Percentiles rank a stretch among this genome's conserved stretches.
These are phyloP conservation scores for Rhynchospora tenuis DNA, from an alignment of 176 grass and related monocot genomes.

Conservation along the genomic window DNA sequence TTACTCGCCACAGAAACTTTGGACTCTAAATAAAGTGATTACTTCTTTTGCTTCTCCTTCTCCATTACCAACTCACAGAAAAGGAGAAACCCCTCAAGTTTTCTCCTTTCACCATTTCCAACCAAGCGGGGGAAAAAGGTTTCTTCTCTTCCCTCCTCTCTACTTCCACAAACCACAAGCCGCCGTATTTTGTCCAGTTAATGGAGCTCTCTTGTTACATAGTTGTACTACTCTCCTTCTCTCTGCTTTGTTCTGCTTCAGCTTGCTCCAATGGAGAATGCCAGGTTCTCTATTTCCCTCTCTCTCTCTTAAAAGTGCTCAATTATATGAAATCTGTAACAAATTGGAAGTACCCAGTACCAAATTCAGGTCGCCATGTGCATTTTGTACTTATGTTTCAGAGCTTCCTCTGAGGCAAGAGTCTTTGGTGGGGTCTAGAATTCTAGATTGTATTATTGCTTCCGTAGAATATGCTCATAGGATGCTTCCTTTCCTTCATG, in stretches of 20 bases:
- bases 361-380: not conserved
- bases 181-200: not conserved
- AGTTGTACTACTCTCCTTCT: slow-evolving; percentile 19
- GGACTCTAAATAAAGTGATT: not conserved
- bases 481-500: not conserved
- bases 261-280: slow-evolving; percentile 42
- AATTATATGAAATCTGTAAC: not conserved
- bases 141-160: not conserved
- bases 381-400: not conserved
- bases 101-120: not conserved
- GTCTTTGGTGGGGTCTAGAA: not conserved
- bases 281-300: slow-evolving; percentile 10
- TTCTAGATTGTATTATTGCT: not conserved
- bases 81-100: not conserved
- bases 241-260: slow-evolving; percentile 3
- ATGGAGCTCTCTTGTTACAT: slow-evolving; percentile 8
- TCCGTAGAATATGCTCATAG: not conserved
- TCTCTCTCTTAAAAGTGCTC: not conserved
- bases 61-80: not conserved
- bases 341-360: not conserved
- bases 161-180: not conserved
- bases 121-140: not conserved
- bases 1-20: not conserved
- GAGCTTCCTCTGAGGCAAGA: not conserved
- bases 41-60: not conserved